Percentiles rank a stretch among this genome's conserved stretches.
These are phyloP conservation scores for Metarhizium humberi DNA, from an alignment of 2,329 filamentous ascomycete genomes.

Conservation along the genomic window DNA sequence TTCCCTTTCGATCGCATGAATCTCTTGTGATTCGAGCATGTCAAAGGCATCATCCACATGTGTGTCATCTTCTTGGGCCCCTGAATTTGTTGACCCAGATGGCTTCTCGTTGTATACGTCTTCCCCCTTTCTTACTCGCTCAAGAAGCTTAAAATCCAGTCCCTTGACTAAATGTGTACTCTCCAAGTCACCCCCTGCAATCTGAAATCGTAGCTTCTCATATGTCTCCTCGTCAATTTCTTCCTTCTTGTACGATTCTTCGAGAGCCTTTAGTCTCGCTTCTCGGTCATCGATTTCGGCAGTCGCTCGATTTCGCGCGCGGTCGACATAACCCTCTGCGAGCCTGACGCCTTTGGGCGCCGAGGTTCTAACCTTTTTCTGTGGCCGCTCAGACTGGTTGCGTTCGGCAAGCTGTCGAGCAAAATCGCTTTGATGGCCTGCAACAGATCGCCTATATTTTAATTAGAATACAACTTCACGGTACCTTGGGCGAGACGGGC, in stretches of 20 bases:
- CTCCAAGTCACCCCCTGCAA: slow-evolving; percentile 70
- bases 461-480: neutral
- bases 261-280: slow-evolving; percentile 64
- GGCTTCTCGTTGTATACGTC: slow-evolving; percentile 43
- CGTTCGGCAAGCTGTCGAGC: slow-evolving; percentile 75
- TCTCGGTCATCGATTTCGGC: slow-evolving; percentile 46
- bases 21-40: slow-evolving; percentile 42
- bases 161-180: slow-evolving; percentile 89
- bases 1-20: slow-evolving; percentile 43
- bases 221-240: slow-evolving; percentile 77
- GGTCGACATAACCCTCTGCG: slow-evolving; percentile 74
- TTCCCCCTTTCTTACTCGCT: slow-evolving; percentile 60
- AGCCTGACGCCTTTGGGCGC: slow-evolving; percentile 78
- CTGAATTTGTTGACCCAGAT: slow-evolving; percentile 14
- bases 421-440: slow-evolving; percentile 54
- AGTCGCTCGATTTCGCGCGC: slow-evolving; percentile 55
- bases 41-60: slow-evolving; percentile 59
- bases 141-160: slow-evolving; percentile 72
- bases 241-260: slow-evolving; percentile 72
- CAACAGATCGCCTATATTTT: slow-evolving; percentile 51
- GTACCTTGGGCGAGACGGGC: neutral
- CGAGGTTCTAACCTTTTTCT: slow-evolving; percentile 69
- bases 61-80: slow-evolving; percentile 20
- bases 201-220: slow-evolving; percentile 62
- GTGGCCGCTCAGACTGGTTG: slow-evolving; percentile 41